A percentile compares a stretch with the other conserved stretches of the same genome.
Evolutionary conservation across 768 basidiomycete species (phyloP).

Genomic region (Agaricus subrufescens): DNA sequence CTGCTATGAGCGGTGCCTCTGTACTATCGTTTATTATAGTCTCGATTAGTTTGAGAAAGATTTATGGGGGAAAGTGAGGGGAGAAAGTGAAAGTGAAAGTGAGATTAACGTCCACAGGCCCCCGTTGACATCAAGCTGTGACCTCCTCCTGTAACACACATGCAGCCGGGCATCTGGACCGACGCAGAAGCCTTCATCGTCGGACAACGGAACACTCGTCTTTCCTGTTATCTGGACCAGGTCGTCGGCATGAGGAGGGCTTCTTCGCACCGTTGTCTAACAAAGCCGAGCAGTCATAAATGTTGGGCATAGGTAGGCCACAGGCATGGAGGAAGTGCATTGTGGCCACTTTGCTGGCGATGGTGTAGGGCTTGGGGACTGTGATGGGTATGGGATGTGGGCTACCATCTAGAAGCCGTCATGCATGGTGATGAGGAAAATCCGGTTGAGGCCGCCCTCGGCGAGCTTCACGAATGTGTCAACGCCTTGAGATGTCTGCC

Average conservation of each 20-base stretch:
- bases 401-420: constrained; percentile 33
- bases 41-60: constrained; percentile 27
- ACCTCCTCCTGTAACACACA: constrained; percentile 49
- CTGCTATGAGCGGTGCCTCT: constrained; percentile 38
- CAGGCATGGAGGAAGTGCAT: constrained; percentile 33
- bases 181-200: constrained; percentile 38
- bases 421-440: constrained; percentile 34
- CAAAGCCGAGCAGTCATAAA: constrained; percentile 35
- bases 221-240: constrained; percentile 32
- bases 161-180: constrained; percentile 38
- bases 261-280: constrained; percentile 35
- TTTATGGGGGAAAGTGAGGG: too few relatives aligned
- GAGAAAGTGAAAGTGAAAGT: constrained; percentile 23
- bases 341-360: constrained; percentile 46
- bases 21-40: constrained; percentile 38
- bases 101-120: constrained; percentile 46
- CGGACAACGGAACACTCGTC: constrained; percentile 29
- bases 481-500: constrained; percentile 32
- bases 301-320: constrained; percentile 35
- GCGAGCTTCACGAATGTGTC: constrained; percentile 34
- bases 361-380: constrained; percentile 29
- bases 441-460: constrained; percentile 39
- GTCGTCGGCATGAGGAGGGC: constrained; percentile 38
- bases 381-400: constrained; percentile 35
- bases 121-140: constrained; percentile 42